Evolutionary conservation across 305 asterid genomes (phyloP).

Genomic region (Rubia balearica): DNA sequence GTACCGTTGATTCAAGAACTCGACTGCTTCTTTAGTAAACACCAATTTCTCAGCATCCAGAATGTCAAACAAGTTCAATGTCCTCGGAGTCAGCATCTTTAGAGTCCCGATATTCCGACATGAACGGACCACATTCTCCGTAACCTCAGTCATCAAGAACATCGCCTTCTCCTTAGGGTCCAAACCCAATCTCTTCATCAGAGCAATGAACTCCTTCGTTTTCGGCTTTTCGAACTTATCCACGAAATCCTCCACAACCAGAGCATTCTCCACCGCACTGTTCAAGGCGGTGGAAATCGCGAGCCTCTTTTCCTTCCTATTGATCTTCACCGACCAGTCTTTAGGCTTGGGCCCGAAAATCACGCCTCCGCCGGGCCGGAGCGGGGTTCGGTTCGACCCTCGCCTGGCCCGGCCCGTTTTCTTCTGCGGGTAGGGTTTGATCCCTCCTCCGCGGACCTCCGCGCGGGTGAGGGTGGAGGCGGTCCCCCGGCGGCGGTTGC

Average conservation of each 20-base stretch:
- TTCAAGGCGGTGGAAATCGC: conserved; percentile 80
- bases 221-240: conserved; percentile 79
- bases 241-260: conserved; percentile 73
- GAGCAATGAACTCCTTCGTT: conserved; percentile 67
- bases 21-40: conserved; percentile 65
- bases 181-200: conserved; percentile 75
- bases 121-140: conserved; percentile 64
- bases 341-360: conserved; percentile 91
- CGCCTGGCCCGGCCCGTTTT: conserved; percentile 88
- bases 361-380: conserved; percentile 95
- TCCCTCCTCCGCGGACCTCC: conserved; percentile 90
- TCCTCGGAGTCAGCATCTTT: conserved; percentile 88
- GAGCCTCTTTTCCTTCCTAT: conserved; percentile 74
- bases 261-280: conserved; percentile 54
- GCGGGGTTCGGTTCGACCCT: conserved; percentile 83
- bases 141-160: conserved; percentile 65
- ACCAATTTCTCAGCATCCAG: conserved; percentile 75
- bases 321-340: conserved; percentile 85
- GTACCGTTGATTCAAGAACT: conserved; percentile 70
- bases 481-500: conserved; percentile 82
- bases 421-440: conserved; percentile 79
- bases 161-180: conserved; percentile 77
- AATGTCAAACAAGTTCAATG: conserved; percentile 78
- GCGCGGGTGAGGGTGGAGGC: conserved; percentile 95
- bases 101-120: conserved; percentile 68